Base-by-base conservation (phyloP, 805 yeast species). In the Scheffersomyces amazonensis region DNA sequence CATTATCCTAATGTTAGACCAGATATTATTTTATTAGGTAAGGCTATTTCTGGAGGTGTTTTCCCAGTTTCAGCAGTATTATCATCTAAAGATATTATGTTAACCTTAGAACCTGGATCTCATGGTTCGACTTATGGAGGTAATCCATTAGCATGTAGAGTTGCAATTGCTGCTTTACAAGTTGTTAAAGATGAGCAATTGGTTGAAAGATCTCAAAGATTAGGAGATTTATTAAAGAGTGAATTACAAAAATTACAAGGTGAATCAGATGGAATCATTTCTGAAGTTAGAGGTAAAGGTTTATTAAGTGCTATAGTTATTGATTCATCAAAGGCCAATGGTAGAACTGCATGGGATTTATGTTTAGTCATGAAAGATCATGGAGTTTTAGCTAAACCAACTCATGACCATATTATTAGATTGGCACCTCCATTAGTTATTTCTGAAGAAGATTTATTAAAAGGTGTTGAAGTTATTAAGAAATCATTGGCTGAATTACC, bases 121-220 rank as follows among this genome's bases (percentile, higher is more conserved):
- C 98, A 91, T 66, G 98, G 98, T 36, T 90, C 97, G 20, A 91
- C 98, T 16, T 91, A 87, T 60, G 98, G 98, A 65, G 98, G 98
- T 63, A 91, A 89, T 69, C 96, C 98, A 48, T 76, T 91, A 60
- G 91, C 96, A 16, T 87, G 95, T 49, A 77, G 87, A 39, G 96
- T 88, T 16, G 93, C 97, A 44, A 81, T 87, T 60, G 96, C 96
- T 42, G 96, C 98, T 9, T 73, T 91, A 48, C 77, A 88, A 52
- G 98, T 91, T 37, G 87, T 91, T 39, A 78, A 75, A 61, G 95
- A 91, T 51, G 98, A 91, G 67, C 74, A 81, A 18, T 75, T 91
- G 54, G 89, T 83, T 29, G 87, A 86, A 56, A 80, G 95, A 64
- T 81, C 97, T 4, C 64, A 63, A 19, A 71, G 66, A 22, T 73